phyloP scores from a whole-genome alignment of 345 rosid species.

The Erysimum cheiranthoides region DNA sequence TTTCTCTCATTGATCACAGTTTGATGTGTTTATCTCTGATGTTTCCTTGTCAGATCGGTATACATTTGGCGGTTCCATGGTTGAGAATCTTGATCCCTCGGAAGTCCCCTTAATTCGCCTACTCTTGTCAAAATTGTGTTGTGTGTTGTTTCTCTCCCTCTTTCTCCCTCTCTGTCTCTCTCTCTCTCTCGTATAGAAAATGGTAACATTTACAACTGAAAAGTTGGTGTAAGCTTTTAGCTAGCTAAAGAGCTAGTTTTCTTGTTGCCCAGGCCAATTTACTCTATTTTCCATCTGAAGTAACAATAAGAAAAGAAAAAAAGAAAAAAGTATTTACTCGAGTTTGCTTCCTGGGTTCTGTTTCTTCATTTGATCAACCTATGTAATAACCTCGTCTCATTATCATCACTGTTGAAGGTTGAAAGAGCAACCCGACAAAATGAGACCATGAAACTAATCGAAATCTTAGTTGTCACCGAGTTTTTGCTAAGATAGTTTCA shows the following conservation, averaged over 20 bases:
- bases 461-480: neutral
- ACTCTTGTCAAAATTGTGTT: slow-evolving; percentile 29
- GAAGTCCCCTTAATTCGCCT: neutral
- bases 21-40: neutral
- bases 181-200: neutral
- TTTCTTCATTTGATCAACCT: slow-evolving; percentile 11
- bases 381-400: neutral
- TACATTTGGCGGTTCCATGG: slow-evolving; percentile 17
- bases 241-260: slow-evolving; percentile 35
- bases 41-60: slow-evolving; percentile 9
- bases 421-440: neutral
- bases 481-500: neutral
- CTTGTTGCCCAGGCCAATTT: slow-evolving; percentile 18
- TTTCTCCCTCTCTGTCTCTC: neutral
- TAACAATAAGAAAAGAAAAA: slow-evolving; percentile 1
- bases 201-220: slow-evolving; percentile 15
- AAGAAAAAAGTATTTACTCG: neutral
- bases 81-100: slow-evolving; percentile 16
- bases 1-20: slow-evolving; percentile 4
- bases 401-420: neutral
- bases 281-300: slow-evolving; percentile 16
- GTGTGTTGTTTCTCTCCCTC: slow-evolving; percentile 17
- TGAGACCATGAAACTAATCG: neutral
- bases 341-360: neutral
- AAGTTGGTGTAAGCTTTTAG: slow-evolving; percentile 9